A percentile compares a stretch with the other conserved stretches of the same genome.
These are phyloP conservation scores for Boehmeria nivea DNA, from an alignment of 306 rosid genomes.

Conservation along the genomic window DNA sequence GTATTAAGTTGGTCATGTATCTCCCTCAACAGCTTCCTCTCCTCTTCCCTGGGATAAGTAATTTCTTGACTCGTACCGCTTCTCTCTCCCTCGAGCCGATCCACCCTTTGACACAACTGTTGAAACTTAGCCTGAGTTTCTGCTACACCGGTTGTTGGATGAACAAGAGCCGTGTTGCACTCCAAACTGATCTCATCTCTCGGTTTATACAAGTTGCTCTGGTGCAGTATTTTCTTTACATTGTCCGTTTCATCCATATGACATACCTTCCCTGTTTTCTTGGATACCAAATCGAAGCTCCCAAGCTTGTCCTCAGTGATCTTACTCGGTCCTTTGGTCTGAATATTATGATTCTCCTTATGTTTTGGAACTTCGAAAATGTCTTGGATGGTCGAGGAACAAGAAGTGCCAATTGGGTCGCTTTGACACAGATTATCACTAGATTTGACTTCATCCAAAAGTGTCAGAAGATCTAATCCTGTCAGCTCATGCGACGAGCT, in stretches of 20 bases:
- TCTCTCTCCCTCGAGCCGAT: slow-evolving; percentile 56
- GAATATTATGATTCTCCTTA: slow-evolving; percentile 26
- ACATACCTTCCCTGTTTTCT: slow-evolving; percentile 27
- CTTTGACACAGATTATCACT: slow-evolving; percentile 14
- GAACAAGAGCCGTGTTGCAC: slow-evolving; percentile 20
- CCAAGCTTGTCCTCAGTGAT: slow-evolving; percentile 38
- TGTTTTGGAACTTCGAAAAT: slow-evolving; percentile 68
- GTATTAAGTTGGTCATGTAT: slow-evolving; percentile 50
- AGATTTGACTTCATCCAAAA: slow-evolving; percentile 18
- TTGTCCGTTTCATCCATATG: slow-evolving; percentile 31
- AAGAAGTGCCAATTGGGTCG: slow-evolving; percentile 25
- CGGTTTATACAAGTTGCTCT: slow-evolving; percentile 27
- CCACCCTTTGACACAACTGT: slow-evolving; percentile 50
- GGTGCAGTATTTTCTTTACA: slow-evolving; percentile 38
- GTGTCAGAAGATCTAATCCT: slow-evolving; percentile 15
- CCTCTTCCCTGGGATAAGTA: slow-evolving; percentile 43
- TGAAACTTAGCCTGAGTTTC: slow-evolving; percentile 47
- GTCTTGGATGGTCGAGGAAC: slow-evolving; percentile 49
- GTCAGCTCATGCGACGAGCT: slow-evolving; percentile 16
- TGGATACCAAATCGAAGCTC: slow-evolving; percentile 39
- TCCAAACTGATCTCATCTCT: slow-evolving; percentile 26
- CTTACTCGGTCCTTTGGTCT: slow-evolving; percentile 30
- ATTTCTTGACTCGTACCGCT: slow-evolving; percentile 44
- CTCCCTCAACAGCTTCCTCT: slow-evolving; percentile 65
- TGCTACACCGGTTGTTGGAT: slow-evolving; percentile 13